These are phyloP conservation scores for Rhododendron molle DNA, from an alignment of 148 eudicot genomes.

Conservation along the genomic window DNA sequence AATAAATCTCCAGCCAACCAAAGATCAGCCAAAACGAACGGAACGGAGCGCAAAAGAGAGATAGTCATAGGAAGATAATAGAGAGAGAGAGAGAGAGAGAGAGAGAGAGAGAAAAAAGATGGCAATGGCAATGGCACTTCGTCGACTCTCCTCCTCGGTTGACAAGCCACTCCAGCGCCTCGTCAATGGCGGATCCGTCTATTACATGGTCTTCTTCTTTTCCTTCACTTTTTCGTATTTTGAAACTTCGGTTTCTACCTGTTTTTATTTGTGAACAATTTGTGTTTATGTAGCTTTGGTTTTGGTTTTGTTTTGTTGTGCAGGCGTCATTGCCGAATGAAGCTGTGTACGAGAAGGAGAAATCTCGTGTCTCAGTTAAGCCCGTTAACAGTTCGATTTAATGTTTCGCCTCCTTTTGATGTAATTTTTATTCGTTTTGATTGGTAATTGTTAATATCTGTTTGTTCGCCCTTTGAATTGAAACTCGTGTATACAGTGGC, in stretches of 20 bases:
- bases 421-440: neutral
- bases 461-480: neutral
- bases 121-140: slow-evolving; percentile 94
- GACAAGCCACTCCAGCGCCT: slow-evolving; percentile 57
- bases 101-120: slow-evolving; percentile 24
- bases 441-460: neutral
- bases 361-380: slow-evolving; percentile 64
- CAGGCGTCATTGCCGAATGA: slow-evolving; percentile 71
- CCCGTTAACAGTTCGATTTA: neutral
- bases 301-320: slow-evolving; percentile 9
- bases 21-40: slow-evolving; percentile 28
- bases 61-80: neutral
- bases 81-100: slow-evolving; percentile 14
- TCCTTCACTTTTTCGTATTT: neutral
- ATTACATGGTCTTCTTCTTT: slow-evolving; percentile 49
- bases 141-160: slow-evolving; percentile 64
- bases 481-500: slow-evolving; percentile 56
- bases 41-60: slow-evolving; percentile 11
- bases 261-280: neutral
- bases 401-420: slow-evolving; percentile 15
- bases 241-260: neutral
- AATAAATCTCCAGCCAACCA: slow-evolving; percentile 40
- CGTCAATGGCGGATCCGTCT: slow-evolving; percentile 55
- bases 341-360: slow-evolving; percentile 76
- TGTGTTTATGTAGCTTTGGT: neutral